A percentile compares a stretch with the other conserved stretches of the same genome.
Conservation (phyloP, 2,329 filamentous ascomycete species). For the Xylogone sp. region DNA sequence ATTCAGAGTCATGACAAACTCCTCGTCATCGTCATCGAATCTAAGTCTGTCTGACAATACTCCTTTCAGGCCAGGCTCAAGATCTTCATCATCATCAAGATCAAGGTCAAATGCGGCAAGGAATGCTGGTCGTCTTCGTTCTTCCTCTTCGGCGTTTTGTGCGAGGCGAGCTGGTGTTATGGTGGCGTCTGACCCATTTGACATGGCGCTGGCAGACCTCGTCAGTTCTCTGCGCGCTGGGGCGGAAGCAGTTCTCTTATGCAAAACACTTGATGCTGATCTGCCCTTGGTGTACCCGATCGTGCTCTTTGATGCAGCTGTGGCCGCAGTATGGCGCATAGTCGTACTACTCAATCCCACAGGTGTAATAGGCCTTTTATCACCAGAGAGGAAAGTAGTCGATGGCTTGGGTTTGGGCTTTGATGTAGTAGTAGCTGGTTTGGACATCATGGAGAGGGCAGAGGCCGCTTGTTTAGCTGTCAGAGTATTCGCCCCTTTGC, state of each 20-base stretch:
- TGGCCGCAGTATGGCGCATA: slow-evolving; percentile 57
- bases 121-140: slow-evolving; percentile 45
- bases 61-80: slow-evolving; percentile 22
- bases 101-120: slow-evolving; percentile 52
- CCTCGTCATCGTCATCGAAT: slow-evolving; percentile 41
- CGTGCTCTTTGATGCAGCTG: slow-evolving; percentile 71
- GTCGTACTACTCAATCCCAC: slow-evolving; percentile 40
- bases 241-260: slow-evolving; percentile 9
- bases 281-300: slow-evolving; percentile 83
- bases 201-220: slow-evolving; percentile 29
- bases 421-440: slow-evolving; percentile 15
- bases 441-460: slow-evolving; percentile 42
- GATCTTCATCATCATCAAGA: slow-evolving; percentile 36
- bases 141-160: slow-evolving; percentile 28
- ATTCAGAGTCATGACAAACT: slow-evolving; percentile 51
- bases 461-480: slow-evolving; percentile 52
- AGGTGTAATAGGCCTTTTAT: slow-evolving; percentile 33
- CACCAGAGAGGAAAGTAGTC: slow-evolving; percentile 26
- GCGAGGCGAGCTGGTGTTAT: slow-evolving; percentile 45
- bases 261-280: slow-evolving; percentile 38
- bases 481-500: slow-evolving; percentile 44
- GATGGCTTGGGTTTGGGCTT: slow-evolving; percentile 33
- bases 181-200: slow-evolving; percentile 37
- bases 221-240: slow-evolving; percentile 15
- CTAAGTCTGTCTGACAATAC: slow-evolving; percentile 24